Evolutionary conservation across 176 grass and related monocot species (phyloP), one percentile per base, ranked within the genome.

Genomic region (Aegilops tauschii): DNA sequence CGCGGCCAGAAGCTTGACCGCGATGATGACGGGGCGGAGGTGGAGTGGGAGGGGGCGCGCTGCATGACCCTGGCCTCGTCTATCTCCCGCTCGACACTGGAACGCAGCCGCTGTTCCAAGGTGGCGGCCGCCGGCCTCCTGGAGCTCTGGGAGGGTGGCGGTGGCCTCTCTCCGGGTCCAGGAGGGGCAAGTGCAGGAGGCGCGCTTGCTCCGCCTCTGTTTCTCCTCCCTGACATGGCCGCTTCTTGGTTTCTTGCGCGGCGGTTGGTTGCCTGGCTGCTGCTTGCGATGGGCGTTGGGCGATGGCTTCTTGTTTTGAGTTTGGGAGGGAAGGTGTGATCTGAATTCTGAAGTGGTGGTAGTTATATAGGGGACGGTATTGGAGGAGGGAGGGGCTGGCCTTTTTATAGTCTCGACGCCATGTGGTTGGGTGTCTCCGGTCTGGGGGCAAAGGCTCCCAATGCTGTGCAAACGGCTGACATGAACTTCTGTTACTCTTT

Each of bases 231-330:
- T 47, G 14, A 30, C 73, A 76, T 76, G 73, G 28, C 45, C 5
- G 42, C 44, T 77, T 82, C 83, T 86, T 90, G 88, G 49, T 39
- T 86, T 77, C 77, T 85, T 76, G 45, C 54, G 54, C 18, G 18
- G 54, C 54, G 7, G 18, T 76, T 7, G 45, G 14, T 76, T 76
- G 73, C 54, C 54, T 59, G 18, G 54, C 8, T 52, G 8, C 73
- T 30, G 73, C 73, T 28, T 76, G 27, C 44, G 44, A 28, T 18
- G 49, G 72, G 42, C 42, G 40, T 8, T 17, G 45, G 73, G 54
- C 12, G 58, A 69, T 58, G 13, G 37, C 23, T 87, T 37, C 29
- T 28, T 77, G 80, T 40, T 62, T 76, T 36, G 35, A 29, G 47
- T 77, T 85, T 69, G 28, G 78, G 78, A 78, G 50, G 88, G 72